Percentiles rank a stretch among this genome's conserved stretches.
Conservation (phyloP, 345 rosid genomes). For the Reutealis trisperma region DNA sequence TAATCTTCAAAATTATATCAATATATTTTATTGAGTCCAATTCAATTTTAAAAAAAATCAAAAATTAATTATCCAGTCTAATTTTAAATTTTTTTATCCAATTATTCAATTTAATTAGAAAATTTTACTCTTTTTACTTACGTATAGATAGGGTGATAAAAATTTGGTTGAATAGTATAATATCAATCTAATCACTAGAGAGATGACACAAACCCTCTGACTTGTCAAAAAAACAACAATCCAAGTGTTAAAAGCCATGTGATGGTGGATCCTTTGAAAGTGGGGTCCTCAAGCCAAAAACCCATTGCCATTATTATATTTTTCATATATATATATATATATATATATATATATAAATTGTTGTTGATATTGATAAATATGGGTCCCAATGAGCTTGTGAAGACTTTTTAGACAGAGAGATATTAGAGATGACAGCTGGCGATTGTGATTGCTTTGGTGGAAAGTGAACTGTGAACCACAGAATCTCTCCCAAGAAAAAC, state of each 20-base stretch:
- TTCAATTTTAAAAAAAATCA: no score
- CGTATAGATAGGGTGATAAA: no score
- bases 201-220: neutral
- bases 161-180: neutral
- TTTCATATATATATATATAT: no score
- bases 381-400: neutral
- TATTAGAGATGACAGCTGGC: conserved; percentile 33
- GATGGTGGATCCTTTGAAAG: conserved; percentile 15
- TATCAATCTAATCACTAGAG: neutral
- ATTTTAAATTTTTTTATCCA: no score
- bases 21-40: no score
- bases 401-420: neutral
- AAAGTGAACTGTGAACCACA: conserved; percentile 41
- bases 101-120: no score
- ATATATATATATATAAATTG: no score
- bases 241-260: conserved; percentile 31
- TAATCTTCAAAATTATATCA: no score
- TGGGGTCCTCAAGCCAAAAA: neutral
- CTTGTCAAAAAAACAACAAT: conserved; percentile 1
- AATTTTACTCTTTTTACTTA: no score
- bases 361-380: neutral
- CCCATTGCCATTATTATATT: neutral
- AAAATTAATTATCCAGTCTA: no score
- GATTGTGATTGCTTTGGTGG: conserved; percentile 31
- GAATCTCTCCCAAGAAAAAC: neutral